These are phyloP conservation scores for Vigna mungo DNA, from an alignment of 306 rosid genomes.

Conservation along the genomic window DNA sequence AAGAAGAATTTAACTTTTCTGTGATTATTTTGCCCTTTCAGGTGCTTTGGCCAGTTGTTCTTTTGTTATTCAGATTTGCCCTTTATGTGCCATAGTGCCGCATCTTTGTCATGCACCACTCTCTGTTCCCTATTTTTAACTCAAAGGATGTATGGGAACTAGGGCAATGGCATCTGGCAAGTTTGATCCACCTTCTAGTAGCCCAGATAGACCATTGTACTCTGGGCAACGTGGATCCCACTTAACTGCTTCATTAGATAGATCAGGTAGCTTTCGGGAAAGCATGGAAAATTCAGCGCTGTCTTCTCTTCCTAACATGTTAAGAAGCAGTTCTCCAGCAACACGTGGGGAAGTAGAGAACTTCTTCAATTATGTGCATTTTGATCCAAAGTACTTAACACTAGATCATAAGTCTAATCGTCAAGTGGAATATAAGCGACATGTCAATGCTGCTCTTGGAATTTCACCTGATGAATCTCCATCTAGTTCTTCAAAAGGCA, in stretches of 20 bases:
- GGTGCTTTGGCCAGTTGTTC: constrained; percentile 53
- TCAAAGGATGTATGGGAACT: constrained; percentile 64
- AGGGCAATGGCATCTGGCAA: constrained; percentile 93
- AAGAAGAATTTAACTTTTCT: constrained; percentile 37
- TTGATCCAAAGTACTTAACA: constrained; percentile 74
- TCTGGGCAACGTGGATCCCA: constrained; percentile 97
- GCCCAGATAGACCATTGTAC: constrained; percentile 89
- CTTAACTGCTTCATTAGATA: constrained; percentile 81
- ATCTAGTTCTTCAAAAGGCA: constrained; percentile 80
- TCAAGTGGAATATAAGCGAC: constrained; percentile 73
- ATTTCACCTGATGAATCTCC: constrained; percentile 88
- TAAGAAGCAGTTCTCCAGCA: constrained; percentile 74
- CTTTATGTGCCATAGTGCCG: constrained; percentile 60
- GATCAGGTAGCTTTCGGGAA: constrained; percentile 92
- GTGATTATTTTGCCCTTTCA: constrained; percentile 54
- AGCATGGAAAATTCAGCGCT: constrained; percentile 79
- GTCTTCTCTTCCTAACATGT: constrained; percentile 89
- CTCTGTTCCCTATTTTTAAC: constrained; percentile 60
- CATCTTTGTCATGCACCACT: constrained; percentile 73
- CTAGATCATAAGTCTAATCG: constrained; percentile 80
- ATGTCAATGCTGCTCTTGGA: constrained; percentile 68
- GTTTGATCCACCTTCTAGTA: constrained; percentile 85
- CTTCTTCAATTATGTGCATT: constrained; percentile 69
- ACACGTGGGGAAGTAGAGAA: constrained; percentile 71
- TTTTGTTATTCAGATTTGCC: constrained; percentile 48